Conservation (phyloP, 2,329 filamentous ascomycete species). For the Ceratocystis alfenasii region DNA sequence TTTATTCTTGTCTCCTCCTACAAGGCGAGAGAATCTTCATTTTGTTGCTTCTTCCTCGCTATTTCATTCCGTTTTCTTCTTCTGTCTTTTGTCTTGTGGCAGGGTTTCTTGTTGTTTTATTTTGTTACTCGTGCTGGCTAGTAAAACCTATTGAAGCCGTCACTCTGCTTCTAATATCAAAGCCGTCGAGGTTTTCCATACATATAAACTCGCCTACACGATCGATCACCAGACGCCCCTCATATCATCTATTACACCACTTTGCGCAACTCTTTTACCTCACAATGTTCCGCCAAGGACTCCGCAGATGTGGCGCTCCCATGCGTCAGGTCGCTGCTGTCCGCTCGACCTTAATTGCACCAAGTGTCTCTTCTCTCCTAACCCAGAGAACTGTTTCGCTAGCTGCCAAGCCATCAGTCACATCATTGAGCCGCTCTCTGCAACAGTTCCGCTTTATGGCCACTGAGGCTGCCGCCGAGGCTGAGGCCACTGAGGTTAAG, state of each 20-base stretch:
- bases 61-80: not conserved
- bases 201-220: not conserved
- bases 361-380: slow-evolving; percentile 13
- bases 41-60: not conserved
- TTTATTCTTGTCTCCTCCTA: not conserved
- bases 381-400: slow-evolving; percentile 15
- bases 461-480: slow-evolving; percentile 20
- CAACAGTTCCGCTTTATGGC: slow-evolving; percentile 22
- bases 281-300: slow-evolving; percentile 23
- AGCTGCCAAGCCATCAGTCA: slow-evolving; percentile 14
- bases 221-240: no score
- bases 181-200: not conserved
- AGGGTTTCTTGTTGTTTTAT: not conserved
- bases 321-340: slow-evolving; percentile 19
- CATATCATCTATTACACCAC: no score
- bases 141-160: no score
- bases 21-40: not conserved
- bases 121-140: no score
- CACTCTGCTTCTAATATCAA: slow-evolving; percentile 1
- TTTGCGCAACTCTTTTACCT: no score
- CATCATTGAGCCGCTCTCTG: slow-evolving; percentile 19
- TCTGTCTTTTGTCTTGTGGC: not conserved
- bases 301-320: slow-evolving; percentile 21
- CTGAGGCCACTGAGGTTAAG: slow-evolving; percentile 3
- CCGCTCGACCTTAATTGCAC: slow-evolving; percentile 13